These are phyloP conservation scores for Melampsora americana DNA, from an alignment of 1,284 basidiomycete species.

Conservation along the genomic window DNA sequence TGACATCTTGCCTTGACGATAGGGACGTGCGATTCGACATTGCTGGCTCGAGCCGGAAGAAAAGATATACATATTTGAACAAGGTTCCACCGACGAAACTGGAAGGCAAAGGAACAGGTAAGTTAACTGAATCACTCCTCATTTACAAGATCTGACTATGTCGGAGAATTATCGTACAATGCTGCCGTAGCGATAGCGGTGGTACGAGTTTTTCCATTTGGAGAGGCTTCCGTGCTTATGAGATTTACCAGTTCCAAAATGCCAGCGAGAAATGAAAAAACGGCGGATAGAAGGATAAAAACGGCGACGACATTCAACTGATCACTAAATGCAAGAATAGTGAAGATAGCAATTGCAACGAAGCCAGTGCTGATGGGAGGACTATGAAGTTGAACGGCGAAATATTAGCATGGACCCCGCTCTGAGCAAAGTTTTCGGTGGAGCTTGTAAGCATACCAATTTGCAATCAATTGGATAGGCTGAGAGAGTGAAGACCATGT, in stretches of 20 bases:
- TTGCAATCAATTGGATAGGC: slow-evolving; percentile 1
- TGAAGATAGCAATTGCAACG: neutral
- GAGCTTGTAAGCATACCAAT: neutral
- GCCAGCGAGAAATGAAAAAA: neutral
- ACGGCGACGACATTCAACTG: neutral
- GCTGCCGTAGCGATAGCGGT: neutral
- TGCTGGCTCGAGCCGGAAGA: slow-evolving; percentile 7
- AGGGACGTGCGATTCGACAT: neutral
- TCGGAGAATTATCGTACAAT: neutral
- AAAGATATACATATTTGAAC: neutral
- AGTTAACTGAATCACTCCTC: no score
- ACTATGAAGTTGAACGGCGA: neutral
- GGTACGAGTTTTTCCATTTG: neutral
- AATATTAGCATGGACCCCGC: no score
- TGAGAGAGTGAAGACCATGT: neutral
- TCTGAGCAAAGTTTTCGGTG: no score
- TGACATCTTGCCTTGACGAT: neutral
- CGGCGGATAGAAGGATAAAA: neutral
- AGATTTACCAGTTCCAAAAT: neutral
- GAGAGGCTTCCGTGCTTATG: neutral
- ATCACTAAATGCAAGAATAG: neutral
- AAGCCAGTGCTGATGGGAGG: neutral
- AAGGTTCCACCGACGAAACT: neutral
- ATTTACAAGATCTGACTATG: no score
- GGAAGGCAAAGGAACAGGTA: neutral